These are phyloP conservation scores for Colletotrichum noveboracense DNA, from an alignment of 2,329 filamentous ascomycete genomes.

Conservation along the genomic window DNA sequence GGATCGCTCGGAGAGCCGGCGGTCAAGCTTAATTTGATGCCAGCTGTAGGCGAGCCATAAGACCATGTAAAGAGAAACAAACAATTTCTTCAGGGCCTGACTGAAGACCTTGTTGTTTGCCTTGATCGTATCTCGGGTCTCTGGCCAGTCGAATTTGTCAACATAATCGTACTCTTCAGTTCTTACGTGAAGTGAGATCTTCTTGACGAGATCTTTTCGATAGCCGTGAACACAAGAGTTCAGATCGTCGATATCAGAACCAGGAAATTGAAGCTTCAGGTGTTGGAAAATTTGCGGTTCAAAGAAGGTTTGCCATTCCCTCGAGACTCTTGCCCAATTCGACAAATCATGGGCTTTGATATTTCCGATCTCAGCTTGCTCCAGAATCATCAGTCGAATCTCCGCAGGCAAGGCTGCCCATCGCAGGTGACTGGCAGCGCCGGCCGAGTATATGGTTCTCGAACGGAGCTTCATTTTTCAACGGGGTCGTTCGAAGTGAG, in stretches of 20 bases:
- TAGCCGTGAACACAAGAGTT: not conserved
- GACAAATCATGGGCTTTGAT: not conserved
- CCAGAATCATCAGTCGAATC: not conserved
- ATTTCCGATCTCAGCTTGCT: not conserved
- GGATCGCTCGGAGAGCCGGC: not conserved
- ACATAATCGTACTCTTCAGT: not conserved
- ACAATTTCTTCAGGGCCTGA: not conserved
- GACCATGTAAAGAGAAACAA: not conserved
- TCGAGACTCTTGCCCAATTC: not conserved
- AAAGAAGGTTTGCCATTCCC: slow-evolving; percentile 1
- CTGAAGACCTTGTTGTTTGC: not conserved
- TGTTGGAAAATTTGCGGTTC: not conserved
- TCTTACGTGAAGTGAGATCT: not conserved
- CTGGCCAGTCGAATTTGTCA: not conserved
- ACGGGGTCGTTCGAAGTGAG: not conserved
- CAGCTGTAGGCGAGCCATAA: not conserved
- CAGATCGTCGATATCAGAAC: not conserved
- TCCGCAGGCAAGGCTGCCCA: not conserved
- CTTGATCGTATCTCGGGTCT: not conserved
- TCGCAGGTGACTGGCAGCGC: not conserved
- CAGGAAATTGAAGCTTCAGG: not conserved
- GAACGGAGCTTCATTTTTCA: not conserved
- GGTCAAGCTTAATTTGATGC: not conserved
- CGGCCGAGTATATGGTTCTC: not conserved
- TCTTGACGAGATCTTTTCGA: not conserved